Evolutionary conservation across 164 flowering plant species (phyloP).

Genomic region (Umbilicus rupestris): DNA sequence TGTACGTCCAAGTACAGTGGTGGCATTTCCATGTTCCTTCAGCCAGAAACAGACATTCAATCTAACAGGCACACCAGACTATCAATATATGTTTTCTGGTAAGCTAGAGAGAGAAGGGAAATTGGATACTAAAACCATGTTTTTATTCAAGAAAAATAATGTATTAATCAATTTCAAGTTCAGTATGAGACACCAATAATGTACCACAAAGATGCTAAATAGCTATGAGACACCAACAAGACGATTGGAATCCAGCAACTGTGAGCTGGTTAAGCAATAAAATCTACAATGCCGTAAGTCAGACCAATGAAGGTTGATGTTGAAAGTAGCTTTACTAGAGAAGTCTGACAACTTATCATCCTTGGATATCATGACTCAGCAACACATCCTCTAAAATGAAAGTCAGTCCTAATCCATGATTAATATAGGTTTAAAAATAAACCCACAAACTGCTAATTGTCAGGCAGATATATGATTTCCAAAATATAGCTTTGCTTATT

Average conservation of each 20-base stretch:
- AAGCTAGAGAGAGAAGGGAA: background rate
- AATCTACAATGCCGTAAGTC: background rate
- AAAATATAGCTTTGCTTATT: no score
- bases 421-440: no score
- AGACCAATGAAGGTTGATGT: background rate
- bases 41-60: conserved; percentile 3
- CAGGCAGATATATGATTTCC: no score
- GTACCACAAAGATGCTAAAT: background rate
- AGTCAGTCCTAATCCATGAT: no score
- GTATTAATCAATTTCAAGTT: background rate
- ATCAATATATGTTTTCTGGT: background rate
- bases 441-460: no score
- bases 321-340: no score
- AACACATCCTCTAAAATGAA: no score
- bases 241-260: background rate
- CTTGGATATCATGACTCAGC: no score
- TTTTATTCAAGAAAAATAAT: background rate
- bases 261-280: background rate
- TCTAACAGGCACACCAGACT: background rate
- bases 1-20: conserved; percentile 5
- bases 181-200: background rate
- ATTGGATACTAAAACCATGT: background rate
- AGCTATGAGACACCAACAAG: background rate
- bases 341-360: no score
- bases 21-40: conserved; percentile 7